phyloP scores from a whole-genome alignment of 768 basidiomycete genomes.

The Phaeotremella skinneri region DNA sequence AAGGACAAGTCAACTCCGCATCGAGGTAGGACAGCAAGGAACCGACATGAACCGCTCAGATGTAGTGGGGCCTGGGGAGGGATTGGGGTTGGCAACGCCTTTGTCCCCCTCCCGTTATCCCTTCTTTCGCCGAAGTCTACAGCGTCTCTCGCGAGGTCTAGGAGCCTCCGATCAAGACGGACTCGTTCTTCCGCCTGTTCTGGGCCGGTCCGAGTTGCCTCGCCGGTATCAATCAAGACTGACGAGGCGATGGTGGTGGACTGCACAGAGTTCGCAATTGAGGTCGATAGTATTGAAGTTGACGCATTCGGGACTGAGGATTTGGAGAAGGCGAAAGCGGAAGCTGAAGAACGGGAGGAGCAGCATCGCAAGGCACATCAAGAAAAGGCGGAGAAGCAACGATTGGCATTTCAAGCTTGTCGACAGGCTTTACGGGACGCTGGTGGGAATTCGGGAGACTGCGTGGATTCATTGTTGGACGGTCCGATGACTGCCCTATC shows the following conservation, averaged over 20 bases:
- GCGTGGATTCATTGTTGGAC: background rate
- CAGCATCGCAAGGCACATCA: conserved; percentile 22
- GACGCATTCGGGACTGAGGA: conserved; percentile 42
- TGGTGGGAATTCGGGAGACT: background rate
- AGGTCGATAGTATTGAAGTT: conserved; percentile 11
- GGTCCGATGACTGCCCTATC: background rate
- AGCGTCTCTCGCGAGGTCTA: background rate
- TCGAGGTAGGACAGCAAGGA: conserved; percentile 16
- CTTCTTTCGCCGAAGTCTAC: conserved; percentile 2
- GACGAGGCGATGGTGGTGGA: too few relatives aligned
- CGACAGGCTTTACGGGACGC: conserved; percentile 18
- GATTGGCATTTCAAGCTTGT: conserved; percentile 30
- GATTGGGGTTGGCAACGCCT: conserved; percentile 33
- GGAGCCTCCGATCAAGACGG: background rate
- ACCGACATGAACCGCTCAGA: conserved; percentile 12
- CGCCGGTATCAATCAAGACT: background rate
- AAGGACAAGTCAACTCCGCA: conserved; percentile 28
- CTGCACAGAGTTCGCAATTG: too few relatives aligned
- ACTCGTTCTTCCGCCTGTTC: background rate
- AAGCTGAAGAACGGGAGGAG: conserved; percentile 39
- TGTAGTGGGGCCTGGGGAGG: conserved; percentile 31
- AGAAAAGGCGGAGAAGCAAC: conserved; percentile 30
- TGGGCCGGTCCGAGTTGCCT: background rate
- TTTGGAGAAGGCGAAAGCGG: conserved; percentile 30
- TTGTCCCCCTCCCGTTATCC: conserved; percentile 8